Base-by-base conservation (phyloP, 1,139 yeast genomes). In the Taphrina communis region DNA sequence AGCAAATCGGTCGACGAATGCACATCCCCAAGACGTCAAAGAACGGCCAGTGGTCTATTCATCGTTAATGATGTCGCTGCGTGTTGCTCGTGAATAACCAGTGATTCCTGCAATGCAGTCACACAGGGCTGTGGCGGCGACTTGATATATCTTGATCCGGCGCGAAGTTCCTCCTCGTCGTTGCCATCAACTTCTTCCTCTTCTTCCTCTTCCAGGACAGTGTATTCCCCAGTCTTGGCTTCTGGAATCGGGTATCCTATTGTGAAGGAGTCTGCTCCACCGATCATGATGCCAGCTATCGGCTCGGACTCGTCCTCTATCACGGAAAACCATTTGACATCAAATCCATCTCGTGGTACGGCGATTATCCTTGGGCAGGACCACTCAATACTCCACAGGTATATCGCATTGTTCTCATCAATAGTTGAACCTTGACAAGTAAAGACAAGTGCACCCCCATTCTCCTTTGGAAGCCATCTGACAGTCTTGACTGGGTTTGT, bases 391-490 rank as follows among this genome's bases (percentile, higher is more conserved):
- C 55, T 44, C 72, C 72, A 70, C 36, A 70, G 59, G 55, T 66
- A 70, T 31, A 59, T 25, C 11, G 66, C 62, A 21, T 56, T 53
- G 51, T 46, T 58, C 4, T 14, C 53, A 9, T 31, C 9, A 5
- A 35, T 51, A 3, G 41, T 42, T n/a, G 59, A 19, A 7, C 51
- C 63, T 46, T 39, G 61, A 51, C 74, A 71, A 19, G 59, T 67
- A 17, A 72, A 58, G n/a, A 70, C 58, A 35, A 73, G 63, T 42
- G 66, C 36, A 44, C 67, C 65, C 2, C 31, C 4, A 14, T 68
- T 57, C 48, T 62, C 59, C 31, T 65, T 52, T 14, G 75, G 74
- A 44, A 71, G 72, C 74, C 74, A 73, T 21, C 65, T 66, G 17
- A 70, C 71, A 21, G 55, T 41, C 46, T 62, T 57, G 50, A 73